These are phyloP conservation scores for Kluyveromyces lactis DNA, from an alignment of 805 yeast genomes.

Conservation along the genomic window DNA sequence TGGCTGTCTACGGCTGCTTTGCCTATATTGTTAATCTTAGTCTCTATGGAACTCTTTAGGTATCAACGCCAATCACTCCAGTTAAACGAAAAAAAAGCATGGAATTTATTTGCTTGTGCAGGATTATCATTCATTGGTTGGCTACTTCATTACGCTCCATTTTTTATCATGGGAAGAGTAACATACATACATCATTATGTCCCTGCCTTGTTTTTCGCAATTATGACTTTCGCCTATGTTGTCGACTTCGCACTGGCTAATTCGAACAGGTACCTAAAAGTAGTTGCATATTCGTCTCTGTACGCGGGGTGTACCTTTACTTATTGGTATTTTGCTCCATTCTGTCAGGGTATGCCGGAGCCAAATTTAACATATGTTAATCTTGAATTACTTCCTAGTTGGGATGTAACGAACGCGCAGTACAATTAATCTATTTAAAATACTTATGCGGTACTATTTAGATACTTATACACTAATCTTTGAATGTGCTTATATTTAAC, in stretches of 20 bases:
- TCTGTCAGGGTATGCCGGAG: slow-evolving; percentile 77
- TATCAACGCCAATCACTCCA: slow-evolving; percentile 67
- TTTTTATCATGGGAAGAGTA: slow-evolving; percentile 90
- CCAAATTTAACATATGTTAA: slow-evolving; percentile 38
- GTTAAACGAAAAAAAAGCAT: slow-evolving; percentile 36
- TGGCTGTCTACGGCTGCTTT: slow-evolving; percentile 64
- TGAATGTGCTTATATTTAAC: slow-evolving; percentile 7
- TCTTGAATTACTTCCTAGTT: slow-evolving; percentile 45
- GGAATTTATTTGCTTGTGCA: slow-evolving; percentile 52
- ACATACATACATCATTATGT: slow-evolving; percentile 94
- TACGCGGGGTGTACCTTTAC: slow-evolving; percentile 43
- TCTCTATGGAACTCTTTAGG: slow-evolving; percentile 31
- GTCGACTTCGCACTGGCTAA: slow-evolving; percentile 21
- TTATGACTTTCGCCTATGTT: slow-evolving; percentile 45
- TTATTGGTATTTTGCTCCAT: slow-evolving; percentile 54
- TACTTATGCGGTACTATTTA: not conserved
- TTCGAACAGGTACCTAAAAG: slow-evolving; percentile 18
- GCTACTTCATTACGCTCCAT: slow-evolving; percentile 83
- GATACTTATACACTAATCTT: not conserved
- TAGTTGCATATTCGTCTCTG: slow-evolving; percentile 34
- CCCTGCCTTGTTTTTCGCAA: slow-evolving; percentile 92
- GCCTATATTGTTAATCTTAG: slow-evolving; percentile 38
- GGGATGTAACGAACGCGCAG: slow-evolving; percentile 38
- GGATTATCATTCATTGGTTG: slow-evolving; percentile 83
- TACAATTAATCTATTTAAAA: not conserved